Conservation (phyloP, 805 yeast genomes). For the Brettanomyces anomalus region DNA sequence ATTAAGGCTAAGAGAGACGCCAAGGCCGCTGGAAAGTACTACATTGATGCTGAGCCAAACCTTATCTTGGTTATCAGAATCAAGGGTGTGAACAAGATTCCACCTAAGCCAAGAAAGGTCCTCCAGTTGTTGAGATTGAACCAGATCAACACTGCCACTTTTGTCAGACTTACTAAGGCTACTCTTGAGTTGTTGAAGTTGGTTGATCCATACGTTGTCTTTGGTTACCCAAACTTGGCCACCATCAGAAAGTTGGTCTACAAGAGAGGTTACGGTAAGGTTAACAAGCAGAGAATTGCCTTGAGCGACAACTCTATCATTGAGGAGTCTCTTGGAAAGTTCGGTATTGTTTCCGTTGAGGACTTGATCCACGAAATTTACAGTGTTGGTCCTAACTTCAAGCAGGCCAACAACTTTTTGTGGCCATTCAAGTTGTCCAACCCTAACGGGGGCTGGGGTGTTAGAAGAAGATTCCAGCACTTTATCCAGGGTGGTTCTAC, state of each 20-base stretch:
- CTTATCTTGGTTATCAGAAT: constrained; percentile 95
- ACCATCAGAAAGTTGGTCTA: constrained; percentile 87
- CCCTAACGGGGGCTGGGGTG: constrained; percentile 98
- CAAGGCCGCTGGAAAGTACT: constrained; percentile 88
- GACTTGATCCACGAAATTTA: constrained; percentile 93
- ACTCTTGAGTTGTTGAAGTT: constrained; percentile 85
- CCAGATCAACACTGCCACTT: constrained; percentile 92
- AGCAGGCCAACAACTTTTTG: constrained; percentile 96
- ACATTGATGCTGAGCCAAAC: constrained; percentile 90
- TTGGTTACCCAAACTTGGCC: constrained; percentile 93
- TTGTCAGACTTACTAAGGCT: constrained; percentile 93
- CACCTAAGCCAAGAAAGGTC: constrained; percentile 99
- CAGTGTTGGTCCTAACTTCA: constrained; percentile 98
- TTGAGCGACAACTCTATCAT: constrained; percentile 80
- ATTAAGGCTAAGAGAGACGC: constrained; percentile 87
- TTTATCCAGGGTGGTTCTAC: constrained; percentile 97
- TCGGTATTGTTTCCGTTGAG: constrained; percentile 86
- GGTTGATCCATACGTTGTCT: constrained; percentile 94
- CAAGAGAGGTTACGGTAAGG: constrained; percentile 98
- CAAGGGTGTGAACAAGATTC: constrained; percentile 98
- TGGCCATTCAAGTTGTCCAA: constrained; percentile 97
- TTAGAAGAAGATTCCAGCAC: constrained; percentile 92
- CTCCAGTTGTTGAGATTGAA: constrained; percentile 86
- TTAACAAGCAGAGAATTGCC: constrained; percentile 92
- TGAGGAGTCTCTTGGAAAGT: constrained; percentile 83